Percentiles rank a stretch among this genome's conserved stretches.
Conservation (phyloP, 345 rosid species). For the Physaria fendleri region DNA sequence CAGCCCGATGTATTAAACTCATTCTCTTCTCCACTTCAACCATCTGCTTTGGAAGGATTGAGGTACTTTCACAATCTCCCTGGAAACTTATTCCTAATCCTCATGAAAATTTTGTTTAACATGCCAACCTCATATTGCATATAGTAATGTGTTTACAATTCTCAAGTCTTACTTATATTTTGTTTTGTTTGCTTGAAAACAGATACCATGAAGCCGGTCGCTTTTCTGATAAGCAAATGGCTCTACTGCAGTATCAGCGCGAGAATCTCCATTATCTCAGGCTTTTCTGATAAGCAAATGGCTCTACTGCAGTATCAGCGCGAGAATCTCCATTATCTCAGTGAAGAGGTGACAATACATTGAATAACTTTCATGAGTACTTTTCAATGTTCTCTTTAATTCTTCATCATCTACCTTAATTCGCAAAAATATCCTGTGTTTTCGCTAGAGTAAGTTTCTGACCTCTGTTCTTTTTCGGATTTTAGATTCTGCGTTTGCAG, state of each 20-base stretch:
- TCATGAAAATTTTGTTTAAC: not conserved
- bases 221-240: slow-evolving; percentile 98
- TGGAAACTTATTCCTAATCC: not conserved
- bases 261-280: slow-evolving; percentile 97
- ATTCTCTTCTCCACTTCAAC: slow-evolving; percentile 93
- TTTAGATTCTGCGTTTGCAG: slow-evolving; percentile 85
- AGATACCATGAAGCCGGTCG: slow-evolving; percentile 85
- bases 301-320: too few relatives aligned
- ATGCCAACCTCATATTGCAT: not conserved
- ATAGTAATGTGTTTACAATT: not conserved
- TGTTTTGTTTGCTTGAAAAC: slow-evolving; percentile 13
- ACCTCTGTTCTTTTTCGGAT: not conserved
- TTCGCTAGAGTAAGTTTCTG: not conserved
- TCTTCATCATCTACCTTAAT: not conserved
- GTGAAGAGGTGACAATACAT: slow-evolving; percentile 68
- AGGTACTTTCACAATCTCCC: slow-evolving; percentile 42
- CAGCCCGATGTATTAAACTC: slow-evolving; percentile 95
- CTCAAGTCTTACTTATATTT: too few relatives aligned
- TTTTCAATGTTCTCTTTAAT: not conserved
- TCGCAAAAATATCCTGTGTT: not conserved
- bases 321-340: too few relatives aligned
- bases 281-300: too few relatives aligned
- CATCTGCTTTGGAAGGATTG: slow-evolving; percentile 81
- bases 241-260: slow-evolving; percentile 92
- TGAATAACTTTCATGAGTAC: not conserved